phyloP scores from a whole-genome alignment of 2,329 filamentous ascomycete genomes.

The Cladophialophora immunda region DNA sequence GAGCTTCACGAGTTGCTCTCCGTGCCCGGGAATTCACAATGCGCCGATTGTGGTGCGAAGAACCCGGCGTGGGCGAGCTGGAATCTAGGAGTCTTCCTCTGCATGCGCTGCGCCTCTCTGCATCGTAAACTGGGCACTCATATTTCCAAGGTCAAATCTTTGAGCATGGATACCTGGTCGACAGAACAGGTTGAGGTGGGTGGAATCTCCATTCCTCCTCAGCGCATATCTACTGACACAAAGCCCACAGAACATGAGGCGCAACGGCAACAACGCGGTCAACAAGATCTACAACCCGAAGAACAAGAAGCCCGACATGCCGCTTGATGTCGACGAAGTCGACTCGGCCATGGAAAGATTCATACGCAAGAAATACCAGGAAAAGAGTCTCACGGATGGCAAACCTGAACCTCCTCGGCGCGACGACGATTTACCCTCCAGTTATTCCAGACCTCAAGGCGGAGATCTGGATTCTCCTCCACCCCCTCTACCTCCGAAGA shows the following conservation, averaged over 20 bases:
- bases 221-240: constrained; percentile 33
- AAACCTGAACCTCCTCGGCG: constrained; percentile 51
- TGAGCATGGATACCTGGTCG: constrained; percentile 98
- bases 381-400: constrained; percentile 62
- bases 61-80: constrained; percentile 98
- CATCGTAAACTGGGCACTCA: constrained; percentile 98
- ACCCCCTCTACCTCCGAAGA: constrained; percentile 63
- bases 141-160: constrained; percentile 96
- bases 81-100: constrained; percentile 97
- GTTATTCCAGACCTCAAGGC: constrained; percentile 62
- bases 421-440: constrained; percentile 56
- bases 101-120: constrained; percentile 94
- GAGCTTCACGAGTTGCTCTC: constrained; percentile 88
- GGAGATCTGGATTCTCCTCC: constrained; percentile 61
- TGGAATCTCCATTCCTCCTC: constrained; percentile 8
- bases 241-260: constrained; percentile 81
- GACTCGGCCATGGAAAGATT: constrained; percentile 95
- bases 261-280: constrained; percentile 82
- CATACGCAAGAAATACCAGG: constrained; percentile 92
- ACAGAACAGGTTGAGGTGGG: constrained; percentile 92
- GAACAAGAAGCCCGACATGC: constrained; percentile 81
- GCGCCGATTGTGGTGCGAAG: constrained; percentile 88
- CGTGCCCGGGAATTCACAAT: constrained; percentile 88
- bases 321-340: constrained; percentile 88
- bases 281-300: constrained; percentile 91